These are phyloP conservation scores for Neolecta irregularis DNA, from an alignment of 1,139 yeast species.

Conservation along the genomic window DNA sequence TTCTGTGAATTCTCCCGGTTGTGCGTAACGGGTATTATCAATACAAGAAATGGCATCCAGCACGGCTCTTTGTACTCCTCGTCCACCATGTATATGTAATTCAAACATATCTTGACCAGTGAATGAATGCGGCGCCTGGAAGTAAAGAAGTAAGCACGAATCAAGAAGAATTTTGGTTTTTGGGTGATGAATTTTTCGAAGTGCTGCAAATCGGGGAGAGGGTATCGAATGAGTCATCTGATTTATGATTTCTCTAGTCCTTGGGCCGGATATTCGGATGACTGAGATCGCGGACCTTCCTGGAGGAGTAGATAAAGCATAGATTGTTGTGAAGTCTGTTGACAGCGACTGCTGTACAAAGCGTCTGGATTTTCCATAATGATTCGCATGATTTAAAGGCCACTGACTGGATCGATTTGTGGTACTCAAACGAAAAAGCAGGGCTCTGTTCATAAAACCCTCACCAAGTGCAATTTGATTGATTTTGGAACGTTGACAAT, in stretches of 20 bases:
- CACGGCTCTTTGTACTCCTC: constrained; percentile 62
- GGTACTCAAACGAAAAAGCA: too few relatives aligned
- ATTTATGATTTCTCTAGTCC: constrained; percentile 33
- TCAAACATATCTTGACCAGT: constrained; percentile 89
- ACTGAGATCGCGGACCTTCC: constrained; percentile 81
- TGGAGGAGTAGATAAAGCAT: constrained; percentile 74
- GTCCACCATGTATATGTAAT: constrained; percentile 84
- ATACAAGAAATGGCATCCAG: constrained; percentile 37
- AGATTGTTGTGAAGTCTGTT: too few relatives aligned
- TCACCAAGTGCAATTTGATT: too few relatives aligned
- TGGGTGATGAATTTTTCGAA: constrained; percentile 24
- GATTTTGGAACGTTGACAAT: too few relatives aligned
- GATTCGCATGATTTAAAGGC: too few relatives aligned
- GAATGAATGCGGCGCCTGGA: constrained; percentile 63
- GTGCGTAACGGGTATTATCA: constrained; percentile 53
- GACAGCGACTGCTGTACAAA: too few relatives aligned
- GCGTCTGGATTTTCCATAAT: too few relatives aligned
- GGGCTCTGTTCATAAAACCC: too few relatives aligned
- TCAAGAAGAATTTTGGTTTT: constrained; percentile 38
- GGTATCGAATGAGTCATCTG: constrained; percentile 29
- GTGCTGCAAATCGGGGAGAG: constrained; percentile 23
- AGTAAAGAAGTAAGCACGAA: constrained; percentile 56
- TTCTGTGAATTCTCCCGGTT: constrained; percentile 79
- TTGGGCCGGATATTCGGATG: constrained; percentile 63
- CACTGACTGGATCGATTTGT: too few relatives aligned